Percentiles rank a stretch among this genome's conserved stretches.
phyloP scores from a whole-genome alignment of 345 rosid genomes.

The Gynandropsis gynandra region DNA sequence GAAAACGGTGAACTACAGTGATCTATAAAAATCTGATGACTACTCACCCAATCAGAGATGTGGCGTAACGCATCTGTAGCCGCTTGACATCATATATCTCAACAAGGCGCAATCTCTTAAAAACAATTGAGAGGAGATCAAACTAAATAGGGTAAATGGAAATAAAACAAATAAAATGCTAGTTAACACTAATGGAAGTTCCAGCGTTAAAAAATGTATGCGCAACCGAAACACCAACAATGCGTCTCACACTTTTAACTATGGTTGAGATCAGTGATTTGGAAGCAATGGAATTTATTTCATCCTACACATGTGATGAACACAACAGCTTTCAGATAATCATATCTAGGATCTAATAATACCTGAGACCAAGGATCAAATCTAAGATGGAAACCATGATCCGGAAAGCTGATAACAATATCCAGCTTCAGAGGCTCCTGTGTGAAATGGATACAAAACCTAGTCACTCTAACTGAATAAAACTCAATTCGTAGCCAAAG shows the following conservation, averaged over 20 bases:
- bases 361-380: conserved; percentile 99
- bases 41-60: conserved; percentile 75
- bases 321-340: background rate
- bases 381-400: conserved; percentile 94
- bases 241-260: background rate
- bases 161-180: conserved; percentile 10
- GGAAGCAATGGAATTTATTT: conserved; percentile 4
- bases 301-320: background rate
- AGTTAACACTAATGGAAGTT: background rate
- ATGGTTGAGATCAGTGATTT: conserved; percentile 3
- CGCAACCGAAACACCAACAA: conserved; percentile 5
- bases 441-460: conserved; percentile 7
- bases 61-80: conserved; percentile 88
- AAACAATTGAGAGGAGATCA: conserved; percentile 18
- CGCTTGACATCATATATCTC: conserved; percentile 86
- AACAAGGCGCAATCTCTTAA: conserved; percentile 79
- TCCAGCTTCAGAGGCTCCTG: conserved; percentile 92
- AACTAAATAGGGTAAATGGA: conserved; percentile 4
- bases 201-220: background rate
- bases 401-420: conserved; percentile 91
- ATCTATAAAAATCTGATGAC: background rate
- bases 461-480: background rate
- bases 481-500: no score
- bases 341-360: conserved; percentile 75
- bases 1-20: conserved; percentile 13